phyloP scores from a whole-genome alignment of 2,329 filamentous ascomycete genomes.

The Trichoderma endophyticum region DNA sequence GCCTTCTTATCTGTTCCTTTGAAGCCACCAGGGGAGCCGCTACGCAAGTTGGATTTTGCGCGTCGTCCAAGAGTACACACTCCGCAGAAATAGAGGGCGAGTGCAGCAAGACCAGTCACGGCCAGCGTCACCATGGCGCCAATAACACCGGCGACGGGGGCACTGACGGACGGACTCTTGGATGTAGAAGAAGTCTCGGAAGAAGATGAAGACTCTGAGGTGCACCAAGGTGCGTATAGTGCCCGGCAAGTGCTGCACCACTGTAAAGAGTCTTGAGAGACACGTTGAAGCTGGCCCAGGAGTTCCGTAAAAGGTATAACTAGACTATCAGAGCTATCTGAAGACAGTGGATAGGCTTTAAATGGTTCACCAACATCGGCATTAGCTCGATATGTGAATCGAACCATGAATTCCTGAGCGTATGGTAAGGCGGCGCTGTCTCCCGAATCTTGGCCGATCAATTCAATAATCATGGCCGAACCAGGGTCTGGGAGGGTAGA shows the following conservation, averaged over 20 bases:
- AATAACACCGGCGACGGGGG: constrained; percentile 45
- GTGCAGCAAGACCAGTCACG: constrained; percentile 33
- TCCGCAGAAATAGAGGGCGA: constrained; percentile 34
- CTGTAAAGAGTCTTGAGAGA: constrained; percentile 33
- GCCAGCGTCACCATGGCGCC: constrained; percentile 42
- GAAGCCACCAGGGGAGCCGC: constrained; percentile 37
- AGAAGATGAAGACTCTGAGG: not conserved
- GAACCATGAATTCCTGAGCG: constrained; percentile 45
- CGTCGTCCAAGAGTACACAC: constrained; percentile 33
- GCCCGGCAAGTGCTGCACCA: constrained; percentile 47
- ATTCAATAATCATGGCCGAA: constrained; percentile 71
- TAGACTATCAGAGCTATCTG: constrained; percentile 31
- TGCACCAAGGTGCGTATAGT: constrained; percentile 39
- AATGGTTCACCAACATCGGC: constrained; percentile 37
- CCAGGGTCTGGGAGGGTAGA: constrained; percentile 61
- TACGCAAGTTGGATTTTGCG: constrained; percentile 8
- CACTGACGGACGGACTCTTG: constrained; percentile 26
- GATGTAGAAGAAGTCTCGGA: not conserved
- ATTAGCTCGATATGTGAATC: constrained; percentile 55
- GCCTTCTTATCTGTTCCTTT: constrained; percentile 45
- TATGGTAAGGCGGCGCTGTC: constrained; percentile 25
- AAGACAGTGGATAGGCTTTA: constrained; percentile 41
- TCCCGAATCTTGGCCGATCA: constrained; percentile 36
- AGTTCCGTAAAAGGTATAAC: constrained; percentile 42
- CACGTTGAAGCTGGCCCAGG: constrained; percentile 32